Percentiles rank a stretch among this genome's conserved stretches.
phyloP scores from a whole-genome alignment of 352 stramenopile species.

The Phytopythium mirpurense region DNA sequence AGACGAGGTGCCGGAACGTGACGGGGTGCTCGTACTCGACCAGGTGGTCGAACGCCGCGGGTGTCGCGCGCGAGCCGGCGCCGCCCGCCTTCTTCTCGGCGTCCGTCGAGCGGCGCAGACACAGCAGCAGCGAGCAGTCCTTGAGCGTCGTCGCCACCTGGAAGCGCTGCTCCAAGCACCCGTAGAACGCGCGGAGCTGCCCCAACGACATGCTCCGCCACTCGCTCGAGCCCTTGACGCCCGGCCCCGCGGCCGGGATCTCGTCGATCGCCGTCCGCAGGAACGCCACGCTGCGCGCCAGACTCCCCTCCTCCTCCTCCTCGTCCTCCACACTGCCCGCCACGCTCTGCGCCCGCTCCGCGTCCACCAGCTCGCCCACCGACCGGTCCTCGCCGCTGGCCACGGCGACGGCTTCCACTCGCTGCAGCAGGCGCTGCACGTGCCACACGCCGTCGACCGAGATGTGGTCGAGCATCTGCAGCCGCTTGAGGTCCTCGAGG shows the following conservation, averaged over 20 bases:
- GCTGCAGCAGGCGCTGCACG: slow-evolving; percentile 43
- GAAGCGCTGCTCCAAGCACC: slow-evolving; percentile 63
- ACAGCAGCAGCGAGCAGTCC: slow-evolving; percentile 79
- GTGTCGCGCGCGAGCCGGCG: slow-evolving; percentile 9
- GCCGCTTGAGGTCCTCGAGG: slow-evolving; percentile 76
- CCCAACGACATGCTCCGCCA: slow-evolving; percentile 37
- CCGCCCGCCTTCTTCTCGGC: slow-evolving; percentile 15
- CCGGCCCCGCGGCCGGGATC: slow-evolving; percentile 24
- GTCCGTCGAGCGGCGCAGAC: slow-evolving; percentile 41
- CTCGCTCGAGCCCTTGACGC: slow-evolving; percentile 22
- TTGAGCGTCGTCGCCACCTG: slow-evolving; percentile 82
- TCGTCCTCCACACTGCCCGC: slow-evolving; percentile 22
- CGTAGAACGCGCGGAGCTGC: slow-evolving; percentile 48
- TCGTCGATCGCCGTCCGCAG: slow-evolving; percentile 37
- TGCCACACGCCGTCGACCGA: slow-evolving; percentile 76
- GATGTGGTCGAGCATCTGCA: slow-evolving; percentile 79
- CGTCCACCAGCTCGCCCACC: slow-evolving; percentile 26
- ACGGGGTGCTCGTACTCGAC: slow-evolving; percentile 64
- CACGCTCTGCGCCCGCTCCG: slow-evolving; percentile 8
- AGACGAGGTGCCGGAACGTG: slow-evolving; percentile 56
- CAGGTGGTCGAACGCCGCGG: slow-evolving; percentile 51
- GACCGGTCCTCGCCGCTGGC: slow-evolving; percentile 6
- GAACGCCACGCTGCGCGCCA: slow-evolving; percentile 45
- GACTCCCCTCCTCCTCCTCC: slow-evolving; percentile 37
- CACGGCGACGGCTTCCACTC: slow-evolving; percentile 23